A percentile compares a stretch with the other conserved stretches of the same genome.
phyloP scores from a whole-genome alignment of 257 asterid species.

The Forsythia viridissima region DNA sequence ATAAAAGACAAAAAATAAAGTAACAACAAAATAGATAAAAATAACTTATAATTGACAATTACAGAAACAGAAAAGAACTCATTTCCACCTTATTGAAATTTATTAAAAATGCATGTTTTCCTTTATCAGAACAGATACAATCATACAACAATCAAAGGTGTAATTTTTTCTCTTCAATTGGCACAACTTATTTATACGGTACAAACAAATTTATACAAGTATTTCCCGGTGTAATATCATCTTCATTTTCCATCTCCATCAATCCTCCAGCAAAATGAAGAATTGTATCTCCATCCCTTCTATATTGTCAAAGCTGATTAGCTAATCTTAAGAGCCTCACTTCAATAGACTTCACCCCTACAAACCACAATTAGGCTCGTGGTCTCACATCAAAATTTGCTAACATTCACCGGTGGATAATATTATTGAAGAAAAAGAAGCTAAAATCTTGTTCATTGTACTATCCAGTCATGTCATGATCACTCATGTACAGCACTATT shows the following conservation, averaged over 20 bases:
- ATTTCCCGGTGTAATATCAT: too few relatives aligned
- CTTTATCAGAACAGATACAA: neutral
- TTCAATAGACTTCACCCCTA: neutral
- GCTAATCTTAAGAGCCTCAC: neutral
- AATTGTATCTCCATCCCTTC: neutral
- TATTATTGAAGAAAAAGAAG: neutral
- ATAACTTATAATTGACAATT: too few relatives aligned
- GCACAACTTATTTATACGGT: neutral
- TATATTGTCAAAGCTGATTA: neutral
- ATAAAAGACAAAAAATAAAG: too few relatives aligned
- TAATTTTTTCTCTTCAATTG: neutral
- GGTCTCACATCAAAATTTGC: neutral
- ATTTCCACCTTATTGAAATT: too few relatives aligned
- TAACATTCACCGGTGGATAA: neutral
- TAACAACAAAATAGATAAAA: too few relatives aligned
- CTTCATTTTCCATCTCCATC: neutral
- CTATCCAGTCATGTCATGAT: neutral
- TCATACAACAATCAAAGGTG: neutral
- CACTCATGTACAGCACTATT: neutral
- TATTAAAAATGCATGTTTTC: neutral
- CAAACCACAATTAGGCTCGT: neutral
- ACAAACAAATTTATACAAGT: neutral
- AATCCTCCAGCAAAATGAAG: neutral
- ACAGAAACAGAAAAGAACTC: too few relatives aligned
- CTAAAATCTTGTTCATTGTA: neutral